These are phyloP conservation scores for Herpetospermum pedunculosum DNA, from an alignment of 306 rosid genomes.

Conservation along the genomic window DNA sequence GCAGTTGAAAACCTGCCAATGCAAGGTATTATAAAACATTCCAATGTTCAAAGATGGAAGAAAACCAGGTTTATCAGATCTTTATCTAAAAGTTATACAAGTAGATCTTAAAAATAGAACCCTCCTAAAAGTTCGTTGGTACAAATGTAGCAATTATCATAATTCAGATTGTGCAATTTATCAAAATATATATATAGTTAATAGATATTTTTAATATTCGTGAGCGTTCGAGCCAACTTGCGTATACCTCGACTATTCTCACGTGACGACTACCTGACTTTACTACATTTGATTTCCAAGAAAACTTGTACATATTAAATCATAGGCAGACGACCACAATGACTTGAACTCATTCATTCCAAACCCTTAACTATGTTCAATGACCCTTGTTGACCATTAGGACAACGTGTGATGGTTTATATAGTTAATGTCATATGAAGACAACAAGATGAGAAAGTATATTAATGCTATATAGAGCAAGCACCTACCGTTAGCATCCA, in stretches of 20 bases:
- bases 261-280: neutral
- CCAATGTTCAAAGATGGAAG: neutral
- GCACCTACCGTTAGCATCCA: conserved; percentile 91
- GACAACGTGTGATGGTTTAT: neutral
- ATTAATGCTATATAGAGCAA: neutral
- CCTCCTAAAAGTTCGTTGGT: neutral
- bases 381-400: neutral
- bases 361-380: neutral
- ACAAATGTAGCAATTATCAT: neutral
- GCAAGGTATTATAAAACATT: neutral
- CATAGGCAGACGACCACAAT: too few relatives aligned
- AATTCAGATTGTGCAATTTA: neutral
- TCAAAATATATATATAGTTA: neutral
- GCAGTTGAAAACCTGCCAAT: conserved; percentile 66
- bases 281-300: neutral
- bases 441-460: neutral
- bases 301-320: neutral
- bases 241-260: neutral
- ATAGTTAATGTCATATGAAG: neutral
- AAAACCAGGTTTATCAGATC: neutral
- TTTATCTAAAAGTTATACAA: neutral
- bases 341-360: neutral
- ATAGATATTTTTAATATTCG: neutral
- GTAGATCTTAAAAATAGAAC: neutral
- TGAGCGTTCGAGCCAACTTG: neutral